Percentiles rank a stretch among this genome's conserved stretches.
These are phyloP conservation scores for Linderniella brevidens DNA, from an alignment of 257 asterid genomes.

Conservation along the genomic window DNA sequence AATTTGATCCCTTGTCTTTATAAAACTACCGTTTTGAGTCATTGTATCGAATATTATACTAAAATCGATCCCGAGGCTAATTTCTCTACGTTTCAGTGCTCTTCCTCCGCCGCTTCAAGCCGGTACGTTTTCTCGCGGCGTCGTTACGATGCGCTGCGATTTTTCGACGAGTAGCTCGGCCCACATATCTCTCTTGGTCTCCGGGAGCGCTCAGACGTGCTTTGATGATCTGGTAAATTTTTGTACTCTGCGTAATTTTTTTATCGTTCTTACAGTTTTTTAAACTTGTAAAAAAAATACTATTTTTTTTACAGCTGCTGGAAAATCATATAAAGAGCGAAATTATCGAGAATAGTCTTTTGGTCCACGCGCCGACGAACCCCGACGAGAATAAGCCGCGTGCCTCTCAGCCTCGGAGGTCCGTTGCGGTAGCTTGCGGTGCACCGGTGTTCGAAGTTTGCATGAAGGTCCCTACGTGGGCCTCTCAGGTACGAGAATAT, in stretches of 20 bases:
- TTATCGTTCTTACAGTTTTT: background rate
- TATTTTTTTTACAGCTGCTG: constrained; percentile 37
- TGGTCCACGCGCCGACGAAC: constrained; percentile 40
- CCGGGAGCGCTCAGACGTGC: constrained; percentile 96
- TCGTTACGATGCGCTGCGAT: constrained; percentile 95
- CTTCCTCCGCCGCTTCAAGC: constrained; percentile 99
- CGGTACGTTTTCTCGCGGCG: constrained; percentile 88
- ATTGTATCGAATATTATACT: too few species aligned
- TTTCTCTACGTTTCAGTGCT: constrained; percentile 36
- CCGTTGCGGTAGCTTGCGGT: constrained; percentile 88
- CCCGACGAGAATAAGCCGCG: constrained; percentile 39
- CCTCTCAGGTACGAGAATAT: constrained; percentile 54
- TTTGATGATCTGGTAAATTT: constrained; percentile 92
- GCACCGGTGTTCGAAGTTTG: constrained; percentile 79
- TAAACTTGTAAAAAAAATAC: background rate
- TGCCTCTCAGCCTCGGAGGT: constrained; percentile 69
- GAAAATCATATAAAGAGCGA: constrained; percentile 97
- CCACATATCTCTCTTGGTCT: constrained; percentile 84
- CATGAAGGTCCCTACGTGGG: constrained; percentile 91
- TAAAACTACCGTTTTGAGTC: too few species aligned
- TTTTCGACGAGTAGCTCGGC: constrained; percentile 83
- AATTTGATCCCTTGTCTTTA: too few species aligned
- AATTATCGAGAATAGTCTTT: constrained; percentile 54
- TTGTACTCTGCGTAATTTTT: background rate
- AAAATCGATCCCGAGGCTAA: background rate